Evolutionary conservation across 2,329 filamentous ascomycete genomes (phyloP), one percentile per base, ranked within the genome.

Genomic region (Hymenoscyphus scutula): DNA sequence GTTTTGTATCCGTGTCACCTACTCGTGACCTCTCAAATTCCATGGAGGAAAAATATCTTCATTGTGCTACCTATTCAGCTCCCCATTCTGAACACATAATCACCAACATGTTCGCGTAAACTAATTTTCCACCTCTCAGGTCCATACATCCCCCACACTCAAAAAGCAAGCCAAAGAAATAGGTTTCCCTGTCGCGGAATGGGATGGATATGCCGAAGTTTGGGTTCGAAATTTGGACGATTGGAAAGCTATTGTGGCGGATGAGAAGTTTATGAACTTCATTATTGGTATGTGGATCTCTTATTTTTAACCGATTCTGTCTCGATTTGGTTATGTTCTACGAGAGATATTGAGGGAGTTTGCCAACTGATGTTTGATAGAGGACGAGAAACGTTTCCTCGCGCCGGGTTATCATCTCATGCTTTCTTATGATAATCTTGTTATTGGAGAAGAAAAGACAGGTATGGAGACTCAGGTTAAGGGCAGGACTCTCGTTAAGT

Each of bases 401-500:
- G 13, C 13, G 17, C 29, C 17, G 23, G 25, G 25, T 17, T 29
- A 17, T 32, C 51, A 54, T 17, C 15, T 54, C 19, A 54, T 54
- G 25, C 17, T 54, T 32, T 54, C 51, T 13, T 54, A 54, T 19
- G 51, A 54, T 30, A 54, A 54, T 29, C 23, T 53, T n/a, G 51
- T 53, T 15, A 53, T 53, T 30, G 51, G 51, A 27, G 51, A 53
- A 23, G 11, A 7, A n/a, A 8, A 17, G 6, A 54, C 51, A 8
- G 51, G 51, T n/a, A 30, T 54, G 51, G 51, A 54, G 23, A 54
- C 51, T 17, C 51, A 54, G 51, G 17, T 54, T 30, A 30, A 54
- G 11, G 51, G 51, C n/a, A 48, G 23, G 41, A 48, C 41, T 10
- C 41, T 48, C 25, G 41, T 23, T 8, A 23, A 48, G 7, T 19